Evolutionary conservation across 345 rosid species (phyloP).

Genomic region (Nephelium lappaceum): DNA sequence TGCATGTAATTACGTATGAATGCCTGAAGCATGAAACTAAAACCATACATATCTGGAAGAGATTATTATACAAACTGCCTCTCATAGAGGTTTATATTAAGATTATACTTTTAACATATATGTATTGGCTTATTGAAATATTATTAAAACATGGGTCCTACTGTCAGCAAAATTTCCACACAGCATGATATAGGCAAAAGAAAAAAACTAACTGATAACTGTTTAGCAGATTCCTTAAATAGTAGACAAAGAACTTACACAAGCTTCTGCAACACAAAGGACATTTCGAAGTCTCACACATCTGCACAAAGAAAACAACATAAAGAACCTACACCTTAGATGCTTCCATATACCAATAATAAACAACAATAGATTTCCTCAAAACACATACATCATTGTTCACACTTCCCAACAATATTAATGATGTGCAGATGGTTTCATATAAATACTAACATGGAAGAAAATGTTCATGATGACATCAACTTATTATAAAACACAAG

Average conservation of each 20-base stretch:
- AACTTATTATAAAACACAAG: not conserved
- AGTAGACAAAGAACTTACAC: conserved; percentile 51
- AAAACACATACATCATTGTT: not conserved
- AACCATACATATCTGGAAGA: not conserved
- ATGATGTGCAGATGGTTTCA: not conserved
- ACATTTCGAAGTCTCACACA: conserved; percentile 81
- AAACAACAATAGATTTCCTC: not conserved
- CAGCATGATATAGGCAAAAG: not conserved
- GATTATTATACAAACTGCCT: not conserved
- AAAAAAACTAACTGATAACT: not conserved
- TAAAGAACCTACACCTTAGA: not conserved
- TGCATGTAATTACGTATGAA: not conserved
- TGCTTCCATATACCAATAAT: not conserved
- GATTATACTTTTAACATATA: not conserved
- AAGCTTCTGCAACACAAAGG: conserved; percentile 66
- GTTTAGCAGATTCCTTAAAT: conserved; percentile 8
- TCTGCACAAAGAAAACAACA: conserved; percentile 49
- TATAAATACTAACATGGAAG: conserved; percentile 6
- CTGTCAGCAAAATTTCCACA: not conserved
- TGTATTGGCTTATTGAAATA: not conserved
- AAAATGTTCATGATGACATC: conserved; percentile 1
- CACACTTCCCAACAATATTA: not conserved
- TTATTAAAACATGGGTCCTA: not conserved
- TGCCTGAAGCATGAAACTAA: not conserved
- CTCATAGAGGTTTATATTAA: not conserved